These are phyloP conservation scores for Cubamyces sp. DNA, from an alignment of 768 basidiomycete genomes.

Conservation along the genomic window DNA sequence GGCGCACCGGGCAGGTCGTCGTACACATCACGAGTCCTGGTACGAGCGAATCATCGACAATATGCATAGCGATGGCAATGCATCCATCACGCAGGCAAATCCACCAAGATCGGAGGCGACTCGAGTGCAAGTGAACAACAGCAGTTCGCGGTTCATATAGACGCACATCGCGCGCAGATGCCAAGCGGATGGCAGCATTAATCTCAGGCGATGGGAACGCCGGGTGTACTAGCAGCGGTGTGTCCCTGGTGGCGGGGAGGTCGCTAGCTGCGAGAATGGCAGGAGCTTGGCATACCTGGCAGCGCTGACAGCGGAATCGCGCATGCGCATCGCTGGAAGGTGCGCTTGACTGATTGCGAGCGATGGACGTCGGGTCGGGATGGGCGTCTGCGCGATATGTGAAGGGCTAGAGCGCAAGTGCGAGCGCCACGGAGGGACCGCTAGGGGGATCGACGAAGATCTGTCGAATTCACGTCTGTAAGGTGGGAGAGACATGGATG, in stretches of 20 bases:
- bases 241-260: slow-evolving; percentile 10
- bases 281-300: too few species aligned
- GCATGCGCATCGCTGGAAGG: background rate
- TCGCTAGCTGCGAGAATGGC: background rate
- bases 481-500: too few species aligned
- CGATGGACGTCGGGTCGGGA: background rate
- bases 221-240: background rate
- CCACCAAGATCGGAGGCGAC: background rate
- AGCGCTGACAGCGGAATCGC: background rate
- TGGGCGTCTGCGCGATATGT: background rate
- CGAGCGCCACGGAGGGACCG: too few species aligned
- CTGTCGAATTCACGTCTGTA: slow-evolving; percentile 2
- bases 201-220: slow-evolving; percentile 22
- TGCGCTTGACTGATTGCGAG: slow-evolving; percentile 6
- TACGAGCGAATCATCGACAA: background rate
- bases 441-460: slow-evolving; percentile 21
- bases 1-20: background rate
- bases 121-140: background rate
- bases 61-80: too few species aligned
- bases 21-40: background rate
- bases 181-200: slow-evolving; percentile 14
- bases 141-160: too few species aligned
- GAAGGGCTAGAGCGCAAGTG: too few species aligned
- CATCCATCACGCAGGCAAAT: background rate
- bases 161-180: slow-evolving; percentile 8